Conservation (phyloP, 306 rosid genomes). For the Amphicarpaea edgeworthii region DNA sequence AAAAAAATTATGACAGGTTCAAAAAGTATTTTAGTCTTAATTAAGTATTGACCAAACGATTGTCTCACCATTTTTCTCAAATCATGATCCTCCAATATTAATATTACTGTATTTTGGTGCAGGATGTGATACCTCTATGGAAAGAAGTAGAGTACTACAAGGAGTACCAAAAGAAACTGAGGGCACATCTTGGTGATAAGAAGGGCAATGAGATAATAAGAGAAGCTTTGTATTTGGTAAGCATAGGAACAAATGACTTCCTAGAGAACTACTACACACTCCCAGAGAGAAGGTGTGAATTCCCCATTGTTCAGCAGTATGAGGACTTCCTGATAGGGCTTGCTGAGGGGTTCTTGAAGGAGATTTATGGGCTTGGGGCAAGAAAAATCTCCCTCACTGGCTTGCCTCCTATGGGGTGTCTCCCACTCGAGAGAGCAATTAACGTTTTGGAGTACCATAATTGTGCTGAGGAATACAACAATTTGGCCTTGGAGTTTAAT, state of each 20-base stretch:
- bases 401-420: conserved; percentile 73
- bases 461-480: conserved; percentile 54
- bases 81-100: too few relatives aligned
- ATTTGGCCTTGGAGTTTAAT: conserved; percentile 64
- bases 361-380: conserved; percentile 62
- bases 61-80: too few relatives aligned
- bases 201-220: conserved; percentile 54
- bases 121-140: conserved; percentile 77
- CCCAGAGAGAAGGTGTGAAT: conserved; percentile 51
- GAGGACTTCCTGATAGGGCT: conserved; percentile 59
- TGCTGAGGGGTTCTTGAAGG: conserved; percentile 55
- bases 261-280: conserved; percentile 63
- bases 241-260: conserved; percentile 73
- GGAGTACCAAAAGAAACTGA: conserved; percentile 59
- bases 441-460: conserved; percentile 55
- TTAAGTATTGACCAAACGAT: too few relatives aligned
- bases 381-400: conserved; percentile 68
- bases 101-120: background rate
- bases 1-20: too few relatives aligned
- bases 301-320: conserved; percentile 45
- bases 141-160: conserved; percentile 70
- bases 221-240: conserved; percentile 65
- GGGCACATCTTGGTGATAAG: conserved; percentile 44
- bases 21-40: too few relatives aligned
- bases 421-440: conserved; percentile 63